Conservation (phyloP, 2,329 filamentous ascomycete species). For the Fusarium anguioides region DNA sequence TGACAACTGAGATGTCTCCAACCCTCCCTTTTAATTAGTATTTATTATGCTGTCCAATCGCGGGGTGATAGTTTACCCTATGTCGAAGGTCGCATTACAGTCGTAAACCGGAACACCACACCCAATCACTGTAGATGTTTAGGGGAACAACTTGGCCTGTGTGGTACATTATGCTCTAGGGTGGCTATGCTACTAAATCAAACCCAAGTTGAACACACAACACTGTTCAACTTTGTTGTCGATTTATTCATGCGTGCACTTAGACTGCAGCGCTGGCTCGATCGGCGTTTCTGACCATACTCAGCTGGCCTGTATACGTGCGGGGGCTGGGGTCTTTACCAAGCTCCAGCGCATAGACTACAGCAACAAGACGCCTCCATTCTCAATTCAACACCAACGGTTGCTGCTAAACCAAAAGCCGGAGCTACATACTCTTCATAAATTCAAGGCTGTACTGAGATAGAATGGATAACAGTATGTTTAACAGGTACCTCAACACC, state of each 20-base stretch:
- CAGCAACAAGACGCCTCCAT: constrained; percentile 9
- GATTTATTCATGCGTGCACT: constrained; percentile 14
- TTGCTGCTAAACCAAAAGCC: constrained; percentile 3
- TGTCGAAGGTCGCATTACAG: not conserved
- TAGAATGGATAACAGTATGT: too few species aligned
- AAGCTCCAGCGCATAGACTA: too few species aligned
- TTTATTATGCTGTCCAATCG: not conserved
- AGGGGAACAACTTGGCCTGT: not conserved
- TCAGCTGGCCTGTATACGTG: constrained; percentile 37
- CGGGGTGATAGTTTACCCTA: constrained; percentile 10
- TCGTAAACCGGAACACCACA: not conserved
- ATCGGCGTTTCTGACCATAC: constrained; percentile 13
- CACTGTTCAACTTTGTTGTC: not conserved
- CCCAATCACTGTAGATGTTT: not conserved
- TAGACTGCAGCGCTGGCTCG: constrained; percentile 5
- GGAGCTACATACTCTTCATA: too few species aligned
- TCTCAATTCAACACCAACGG: not conserved
- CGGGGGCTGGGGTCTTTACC: constrained; percentile 1
- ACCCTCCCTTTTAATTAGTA: constrained; percentile 10
- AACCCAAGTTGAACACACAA: not conserved
- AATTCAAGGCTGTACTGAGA: too few species aligned
- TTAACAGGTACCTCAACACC: too few species aligned
- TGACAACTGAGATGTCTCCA: not conserved
- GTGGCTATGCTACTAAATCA: not conserved
- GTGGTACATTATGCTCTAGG: not conserved